Evolutionary conservation across 2,329 filamentous ascomycete genomes (phyloP), one percentile per base, ranked within the genome.

Genomic region (Fusarium praegraminearum): DNA sequence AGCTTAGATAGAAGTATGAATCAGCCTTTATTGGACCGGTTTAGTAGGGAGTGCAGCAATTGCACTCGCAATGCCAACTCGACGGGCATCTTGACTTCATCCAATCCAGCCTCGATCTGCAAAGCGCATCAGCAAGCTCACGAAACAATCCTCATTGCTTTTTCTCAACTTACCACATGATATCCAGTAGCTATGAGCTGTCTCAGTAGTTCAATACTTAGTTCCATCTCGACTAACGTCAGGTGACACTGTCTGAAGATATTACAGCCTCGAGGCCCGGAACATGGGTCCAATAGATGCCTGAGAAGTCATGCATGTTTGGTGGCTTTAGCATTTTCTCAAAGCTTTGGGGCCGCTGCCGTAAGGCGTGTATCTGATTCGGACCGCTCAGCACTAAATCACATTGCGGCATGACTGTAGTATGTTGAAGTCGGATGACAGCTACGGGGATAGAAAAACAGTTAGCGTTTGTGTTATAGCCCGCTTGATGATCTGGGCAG

Each of bases 241-340:
- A 70, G 67, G 54, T 68, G 67, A 68, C 38, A 35, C 47, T 41
- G 45, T 30, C 33, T 51, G 45, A 41, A 64, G 35, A 65, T 59
- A 47, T 65, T 46, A 51, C 36, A 24, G 38, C 53, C 44, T 56
- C 26, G 24, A 50, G 43, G 53, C 22, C 33, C 49, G 51, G 44
- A 36, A 32, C 49, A 47, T 53, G 50, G 47, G 46, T 52, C 58
- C 66, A 41, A 62, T 26, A 36, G 35, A 47, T 43, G 50, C 49
- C 49, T 46, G 47, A 56, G 59, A 64, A 61, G 43, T 56, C 68
- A 71, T 62, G 67, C 57, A 70, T 56, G 36, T 47, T 49, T 50
- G 30, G 67, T 74, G 73, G 72, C 72, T 71, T 62, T 52, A 71
- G 43, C 47, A 62, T 36, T 65, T 51, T 36, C 33, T 47, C 56